Evolutionary conservation across 2,329 filamentous ascomycete genomes (phyloP).

Genomic region (Fusarium albosuccineum): DNA sequence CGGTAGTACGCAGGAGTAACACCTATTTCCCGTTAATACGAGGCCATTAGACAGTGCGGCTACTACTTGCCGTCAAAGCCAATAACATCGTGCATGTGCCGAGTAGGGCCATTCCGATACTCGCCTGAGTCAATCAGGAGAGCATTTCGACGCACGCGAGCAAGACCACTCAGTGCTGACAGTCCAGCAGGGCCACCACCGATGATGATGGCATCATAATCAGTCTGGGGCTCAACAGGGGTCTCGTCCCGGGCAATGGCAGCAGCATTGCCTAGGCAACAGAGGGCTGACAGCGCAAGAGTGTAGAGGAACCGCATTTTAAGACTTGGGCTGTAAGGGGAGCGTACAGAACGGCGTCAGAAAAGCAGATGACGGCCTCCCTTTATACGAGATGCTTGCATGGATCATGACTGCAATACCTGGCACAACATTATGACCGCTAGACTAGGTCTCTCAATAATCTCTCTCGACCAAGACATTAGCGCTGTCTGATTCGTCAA

Average conservation of each 20-base stretch:
- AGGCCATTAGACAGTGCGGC: fast-evolving
- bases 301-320: slow-evolving; percentile 37
- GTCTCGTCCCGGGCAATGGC: slow-evolving; percentile 19
- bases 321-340: neutral
- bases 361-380: neutral
- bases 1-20: slow-evolving; percentile 68
- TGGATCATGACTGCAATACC: neutral
- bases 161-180: slow-evolving; percentile 67
- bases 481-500: neutral
- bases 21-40: slow-evolving; percentile 53
- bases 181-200: slow-evolving; percentile 71
- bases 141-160: slow-evolving; percentile 67
- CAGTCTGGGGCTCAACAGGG: slow-evolving; percentile 24
- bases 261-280: slow-evolving; percentile 30
- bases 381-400: slow-evolving; percentile 7
- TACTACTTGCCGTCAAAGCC: slow-evolving; percentile 66
- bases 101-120: slow-evolving; percentile 69
- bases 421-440: slow-evolving; percentile 8
- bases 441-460: neutral
- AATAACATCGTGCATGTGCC: slow-evolving; percentile 72
- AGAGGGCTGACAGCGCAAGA: slow-evolving; percentile 22
- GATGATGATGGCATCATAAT: slow-evolving; percentile 68
- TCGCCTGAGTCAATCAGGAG: slow-evolving; percentile 69
- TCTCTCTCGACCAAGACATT: slow-evolving; percentile 4
- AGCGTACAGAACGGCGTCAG: neutral